These are phyloP conservation scores for Firmiana major DNA, from an alignment of 345 rosid species.

Conservation along the genomic window DNA sequence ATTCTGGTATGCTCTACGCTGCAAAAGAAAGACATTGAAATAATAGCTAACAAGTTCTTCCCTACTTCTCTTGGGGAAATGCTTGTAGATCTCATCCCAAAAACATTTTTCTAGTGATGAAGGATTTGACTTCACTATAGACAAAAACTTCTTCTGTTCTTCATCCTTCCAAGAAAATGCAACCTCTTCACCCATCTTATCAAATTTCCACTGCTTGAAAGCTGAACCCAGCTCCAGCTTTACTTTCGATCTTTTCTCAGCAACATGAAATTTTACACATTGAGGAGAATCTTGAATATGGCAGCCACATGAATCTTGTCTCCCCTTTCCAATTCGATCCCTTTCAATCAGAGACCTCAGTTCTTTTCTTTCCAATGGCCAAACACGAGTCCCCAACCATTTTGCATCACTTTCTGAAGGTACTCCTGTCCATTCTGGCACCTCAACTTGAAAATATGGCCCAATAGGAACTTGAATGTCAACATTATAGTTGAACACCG, in stretches of 20 bases:
- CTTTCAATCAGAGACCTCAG: constrained; percentile 53
- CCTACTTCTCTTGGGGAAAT: constrained; percentile 45
- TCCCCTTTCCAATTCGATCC: constrained; percentile 86
- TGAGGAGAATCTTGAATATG: constrained; percentile 48
- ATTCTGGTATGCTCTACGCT: constrained; percentile 70
- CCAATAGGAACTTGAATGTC: constrained; percentile 50
- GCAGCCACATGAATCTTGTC: constrained; percentile 80
- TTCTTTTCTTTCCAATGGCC: constrained; percentile 57
- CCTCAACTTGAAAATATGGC: constrained; percentile 60
- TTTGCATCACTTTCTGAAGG: constrained; percentile 52
- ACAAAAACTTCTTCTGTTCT: constrained; percentile 51
- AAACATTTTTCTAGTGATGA: constrained; percentile 36
- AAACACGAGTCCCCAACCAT: constrained; percentile 71
- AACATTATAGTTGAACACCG: constrained; percentile 31
- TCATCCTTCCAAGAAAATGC: constrained; percentile 46
- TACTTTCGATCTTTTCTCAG: constrained; percentile 44
- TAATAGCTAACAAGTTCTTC: constrained; percentile 67
- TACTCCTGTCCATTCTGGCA: constrained; percentile 61
- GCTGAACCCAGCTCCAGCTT: constrained; percentile 68
- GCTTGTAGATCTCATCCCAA: constrained; percentile 45
- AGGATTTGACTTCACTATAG: constrained; percentile 36
- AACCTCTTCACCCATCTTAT: constrained; percentile 72
- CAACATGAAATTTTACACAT: constrained; percentile 72
- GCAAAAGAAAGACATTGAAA: constrained; percentile 69
- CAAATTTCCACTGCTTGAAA: constrained; percentile 54